A percentile compares a stretch with the other conserved stretches of the same genome.
These are phyloP conservation scores for Pneumocystis jirovecii DNA, from an alignment of 1,139 yeast species.

Conservation along the genomic window DNA sequence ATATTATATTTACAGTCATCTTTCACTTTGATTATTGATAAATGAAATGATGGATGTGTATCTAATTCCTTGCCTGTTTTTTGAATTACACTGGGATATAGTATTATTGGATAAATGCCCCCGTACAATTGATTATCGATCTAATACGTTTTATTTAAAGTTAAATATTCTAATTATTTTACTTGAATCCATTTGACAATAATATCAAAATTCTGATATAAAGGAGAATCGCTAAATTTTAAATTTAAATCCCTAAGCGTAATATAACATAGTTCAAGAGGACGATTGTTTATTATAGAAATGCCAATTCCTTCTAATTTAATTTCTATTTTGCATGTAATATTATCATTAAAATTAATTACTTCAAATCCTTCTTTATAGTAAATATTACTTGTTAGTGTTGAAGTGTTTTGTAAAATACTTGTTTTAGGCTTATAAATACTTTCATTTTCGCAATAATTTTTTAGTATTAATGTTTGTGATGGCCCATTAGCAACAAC, in stretches of 20 bases:
- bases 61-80: constrained; percentile 72
- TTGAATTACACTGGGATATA: constrained; percentile 88
- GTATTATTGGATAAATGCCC: constrained; percentile 69
- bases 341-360: constrained; percentile 45
- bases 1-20: constrained; percentile 34
- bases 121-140: constrained; percentile 85
- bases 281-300: constrained; percentile 57
- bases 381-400: constrained; percentile 19
- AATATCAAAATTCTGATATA: constrained; percentile 64
- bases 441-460: constrained; percentile 44
- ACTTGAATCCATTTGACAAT: constrained; percentile 82
- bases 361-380: neutral
- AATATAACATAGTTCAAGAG: constrained; percentile 67
- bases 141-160: neutral
- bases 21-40: constrained; percentile 65
- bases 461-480: constrained; percentile 69
- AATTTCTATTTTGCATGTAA: constrained; percentile 44
- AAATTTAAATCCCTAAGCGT: constrained; percentile 71
- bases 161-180: neutral
- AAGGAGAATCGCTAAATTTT: constrained; percentile 67
- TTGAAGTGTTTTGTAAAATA: constrained; percentile 37
- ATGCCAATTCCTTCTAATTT: constrained; percentile 79
- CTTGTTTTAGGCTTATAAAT: constrained; percentile 32
- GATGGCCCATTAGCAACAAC: constrained; percentile 96
- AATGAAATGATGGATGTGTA: constrained; percentile 80